Conservation (phyloP, 1,284 basidiomycete genomes). For the Pseudozyma sp. region DNA sequence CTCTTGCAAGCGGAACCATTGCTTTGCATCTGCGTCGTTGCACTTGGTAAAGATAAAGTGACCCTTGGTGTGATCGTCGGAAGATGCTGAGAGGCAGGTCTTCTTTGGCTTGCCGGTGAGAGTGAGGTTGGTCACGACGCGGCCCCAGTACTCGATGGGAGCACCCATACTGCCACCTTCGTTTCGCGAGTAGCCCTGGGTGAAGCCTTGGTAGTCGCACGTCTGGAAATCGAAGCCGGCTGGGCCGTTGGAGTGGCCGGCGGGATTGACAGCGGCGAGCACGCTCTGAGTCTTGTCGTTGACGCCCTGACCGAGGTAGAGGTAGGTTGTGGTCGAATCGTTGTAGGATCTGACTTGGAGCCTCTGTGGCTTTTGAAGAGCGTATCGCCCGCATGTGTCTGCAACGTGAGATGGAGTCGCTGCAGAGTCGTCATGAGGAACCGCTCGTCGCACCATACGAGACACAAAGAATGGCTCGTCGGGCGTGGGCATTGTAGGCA, state of each 20-base stretch:
- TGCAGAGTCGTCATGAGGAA: conserved; percentile 2
- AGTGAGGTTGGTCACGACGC: conserved; percentile 25
- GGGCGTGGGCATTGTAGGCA: conserved; percentile 25
- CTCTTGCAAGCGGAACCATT: conserved; percentile 44
- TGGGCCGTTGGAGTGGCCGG: conserved; percentile 4
- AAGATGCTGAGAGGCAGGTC: conserved; percentile 17
- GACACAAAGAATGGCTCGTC: conserved; percentile 27
- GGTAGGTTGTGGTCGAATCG: conserved; percentile 12
- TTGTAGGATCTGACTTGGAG: conserved; percentile 28
- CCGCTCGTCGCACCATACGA: conserved; percentile 23
- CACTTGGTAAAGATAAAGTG: conserved; percentile 8
- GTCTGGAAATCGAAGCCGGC: conserved; percentile 29
- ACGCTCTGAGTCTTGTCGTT: background rate
- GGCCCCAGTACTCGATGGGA: conserved; percentile 39
- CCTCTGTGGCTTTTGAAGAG: conserved; percentile 19
- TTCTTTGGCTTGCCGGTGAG: background rate
- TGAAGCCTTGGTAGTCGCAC: conserved; percentile 35
- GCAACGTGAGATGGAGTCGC: background rate
- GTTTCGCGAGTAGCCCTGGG: conserved; percentile 37
- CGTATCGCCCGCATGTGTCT: conserved; percentile 20
- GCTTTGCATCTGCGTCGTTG: conserved; percentile 22
- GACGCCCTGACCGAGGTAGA: conserved; percentile 1
- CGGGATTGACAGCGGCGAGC: conserved; percentile 2
- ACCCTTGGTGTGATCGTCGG: background rate
- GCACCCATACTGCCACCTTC: conserved; percentile 28